A percentile compares a stretch with the other conserved stretches of the same genome.
Evolutionary conservation across 2,329 filamentous ascomycete genomes (phyloP).

Genomic region (Aspergillus intermedius): DNA sequence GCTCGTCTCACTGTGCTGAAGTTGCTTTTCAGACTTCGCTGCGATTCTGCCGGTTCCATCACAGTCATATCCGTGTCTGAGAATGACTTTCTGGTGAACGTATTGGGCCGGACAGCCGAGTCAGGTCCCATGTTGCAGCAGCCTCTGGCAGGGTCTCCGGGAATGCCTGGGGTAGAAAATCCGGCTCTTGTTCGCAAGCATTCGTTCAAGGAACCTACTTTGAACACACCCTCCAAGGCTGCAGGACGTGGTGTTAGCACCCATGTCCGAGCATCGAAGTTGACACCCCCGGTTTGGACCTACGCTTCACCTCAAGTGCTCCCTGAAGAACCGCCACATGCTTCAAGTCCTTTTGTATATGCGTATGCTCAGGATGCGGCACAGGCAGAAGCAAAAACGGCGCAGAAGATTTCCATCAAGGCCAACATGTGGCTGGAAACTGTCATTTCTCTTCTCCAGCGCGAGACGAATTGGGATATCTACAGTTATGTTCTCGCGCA

Average conservation of each 20-base stretch:
- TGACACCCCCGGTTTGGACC: constrained; percentile 49
- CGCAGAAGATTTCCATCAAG: constrained; percentile 47
- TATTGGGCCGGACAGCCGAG: constrained; percentile 59
- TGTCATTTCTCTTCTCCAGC: constrained; percentile 65
- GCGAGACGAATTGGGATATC: constrained; percentile 78
- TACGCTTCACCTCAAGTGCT: constrained; percentile 49
- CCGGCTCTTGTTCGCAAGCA: constrained; percentile 21
- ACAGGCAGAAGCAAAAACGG: constrained; percentile 16
- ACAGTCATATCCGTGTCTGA: constrained; percentile 66
- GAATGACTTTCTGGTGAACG: constrained; percentile 63
- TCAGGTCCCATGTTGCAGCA: constrained; percentile 40
- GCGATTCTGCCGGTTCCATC: constrained; percentile 72
- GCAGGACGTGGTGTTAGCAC: constrained; percentile 27
- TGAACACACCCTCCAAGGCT: constrained; percentile 24
- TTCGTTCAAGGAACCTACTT: constrained; percentile 25
- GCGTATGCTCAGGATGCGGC: constrained; percentile 36
- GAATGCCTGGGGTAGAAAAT: constrained; percentile 36
- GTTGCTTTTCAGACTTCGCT: constrained; percentile 72
- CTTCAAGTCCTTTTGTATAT: constrained; percentile 46
- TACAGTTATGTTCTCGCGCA: constrained; percentile 87
- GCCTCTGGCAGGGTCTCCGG: constrained; percentile 35
- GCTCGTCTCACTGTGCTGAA: constrained; percentile 70
- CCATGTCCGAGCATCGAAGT: constrained; percentile 27
- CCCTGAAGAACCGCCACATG: constrained; percentile 46
- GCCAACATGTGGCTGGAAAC: constrained; percentile 69